Evolutionary conservation across 345 rosid genomes (phyloP), one percentile per base, ranked within the genome.

Genomic region (Erucastrum elatum): DNA sequence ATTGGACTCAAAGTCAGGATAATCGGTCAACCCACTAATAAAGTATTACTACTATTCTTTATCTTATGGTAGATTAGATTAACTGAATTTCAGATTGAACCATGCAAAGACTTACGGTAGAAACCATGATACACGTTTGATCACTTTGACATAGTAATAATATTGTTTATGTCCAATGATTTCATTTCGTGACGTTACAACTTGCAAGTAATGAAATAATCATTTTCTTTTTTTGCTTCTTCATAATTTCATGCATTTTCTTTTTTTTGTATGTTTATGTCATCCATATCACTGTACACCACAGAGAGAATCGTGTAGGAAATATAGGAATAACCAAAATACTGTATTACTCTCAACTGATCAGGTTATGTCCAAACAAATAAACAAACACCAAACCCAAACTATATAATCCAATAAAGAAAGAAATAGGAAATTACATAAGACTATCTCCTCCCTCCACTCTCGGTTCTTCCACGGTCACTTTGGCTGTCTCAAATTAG

Each of bases 381-480:
- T 8, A 59, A 59, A 61, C 81, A 81, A 76, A 83, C 71, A 76
- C 56, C 56, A 49, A 49, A 49, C 56, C 56, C 56, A 49, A 49
- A 49, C 41, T 70, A 80, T 39, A 75, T 69, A 64, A 64, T 70
- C 62, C 26, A 5, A 64, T 59, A 39, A 26, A 77, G 37, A 73
- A 56, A 37, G 69, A 29, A 61, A 71, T 55, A 27, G 17, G 7
- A 49, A 49, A 49, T 13, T 77, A 75, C 78, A 75, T 27, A 58
- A 68, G 79, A 74, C 78, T 17, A 68, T 49, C 72, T n/a, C 26
- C 74, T 72, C 46, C 46, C 46, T 39, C 70, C 82, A 68, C 71
- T 60, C 75, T 69, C 44, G 64, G 31, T 59, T 66, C 56, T 44
- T 67, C 66, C 75, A 34, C 58, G 31, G 26, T 13, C 56, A 49